Conservation (phyloP, 805 yeast genomes). For the Metschnikowia lochheadii region DNA sequence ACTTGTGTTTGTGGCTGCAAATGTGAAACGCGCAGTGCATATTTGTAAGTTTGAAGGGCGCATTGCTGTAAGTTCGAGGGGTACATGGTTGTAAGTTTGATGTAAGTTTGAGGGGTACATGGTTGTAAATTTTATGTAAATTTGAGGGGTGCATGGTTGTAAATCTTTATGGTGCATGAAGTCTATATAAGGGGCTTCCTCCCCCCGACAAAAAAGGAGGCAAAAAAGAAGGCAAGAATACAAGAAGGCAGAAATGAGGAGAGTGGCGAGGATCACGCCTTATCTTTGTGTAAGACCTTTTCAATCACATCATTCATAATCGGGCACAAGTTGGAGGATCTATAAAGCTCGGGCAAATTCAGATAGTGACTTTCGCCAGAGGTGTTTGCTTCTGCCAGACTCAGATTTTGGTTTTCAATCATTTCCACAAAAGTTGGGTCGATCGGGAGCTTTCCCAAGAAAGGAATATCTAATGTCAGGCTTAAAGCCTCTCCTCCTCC, state of each 20-base stretch:
- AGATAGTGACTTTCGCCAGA: not conserved
- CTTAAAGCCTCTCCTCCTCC: conserved; percentile 87
- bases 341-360: conserved; percentile 31
- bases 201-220: not conserved
- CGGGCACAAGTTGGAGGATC: conserved; percentile 32
- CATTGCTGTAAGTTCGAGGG: not conserved
- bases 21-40: conserved; percentile 1
- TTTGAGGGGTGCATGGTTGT: not conserved
- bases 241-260: not conserved
- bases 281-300: conserved; percentile 25
- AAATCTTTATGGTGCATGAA: not conserved
- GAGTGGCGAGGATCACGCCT: not conserved
- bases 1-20: not conserved
- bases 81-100: not conserved
- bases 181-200: not conserved
- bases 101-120: not conserved
- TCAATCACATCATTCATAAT: conserved; percentile 35
- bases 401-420: conserved; percentile 59
- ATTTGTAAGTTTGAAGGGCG: not conserved
- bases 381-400: conserved; percentile 11
- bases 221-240: too few species aligned
- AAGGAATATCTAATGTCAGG: conserved; percentile 55
- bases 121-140: not conserved
- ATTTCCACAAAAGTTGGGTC: conserved; percentile 88
- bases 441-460: conserved; percentile 85